Evolutionary conservation across 192 early-diverging fungal genomes (phyloP).

Genomic region (Coemansia sp.): DNA sequence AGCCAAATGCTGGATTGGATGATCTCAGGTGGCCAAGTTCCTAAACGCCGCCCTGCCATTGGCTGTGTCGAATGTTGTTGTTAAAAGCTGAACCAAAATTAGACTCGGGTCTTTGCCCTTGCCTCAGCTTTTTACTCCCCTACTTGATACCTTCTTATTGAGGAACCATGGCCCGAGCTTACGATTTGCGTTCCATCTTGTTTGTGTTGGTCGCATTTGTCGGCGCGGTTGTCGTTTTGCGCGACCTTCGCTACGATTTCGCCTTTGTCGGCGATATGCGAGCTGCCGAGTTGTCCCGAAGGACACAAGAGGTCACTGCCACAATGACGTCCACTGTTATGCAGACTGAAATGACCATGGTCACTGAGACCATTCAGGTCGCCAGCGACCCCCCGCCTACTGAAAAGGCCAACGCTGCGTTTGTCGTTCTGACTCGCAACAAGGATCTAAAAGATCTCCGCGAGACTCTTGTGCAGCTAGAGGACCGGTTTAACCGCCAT

Average conservation of each 20-base stretch:
- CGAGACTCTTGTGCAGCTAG: conserved; percentile 66
- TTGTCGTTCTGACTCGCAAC: conserved; percentile 75
- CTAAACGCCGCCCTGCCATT: conserved; percentile 4
- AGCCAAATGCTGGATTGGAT: background rate
- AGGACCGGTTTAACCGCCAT: conserved; percentile 69
- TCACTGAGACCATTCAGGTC: conserved; percentile 20
- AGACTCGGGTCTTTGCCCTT: background rate
- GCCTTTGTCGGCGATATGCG: conserved; percentile 39
- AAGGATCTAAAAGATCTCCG: conserved; percentile 64
- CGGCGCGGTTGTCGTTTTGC: conserved; percentile 29
- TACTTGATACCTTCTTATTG: background rate
- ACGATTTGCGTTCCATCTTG: conserved; percentile 31
- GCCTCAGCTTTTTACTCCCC: background rate
- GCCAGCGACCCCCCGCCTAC: conserved; percentile 53
- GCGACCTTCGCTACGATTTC: conserved; percentile 47
- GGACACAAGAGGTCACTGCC: conserved; percentile 24
- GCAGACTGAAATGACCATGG: conserved; percentile 14
- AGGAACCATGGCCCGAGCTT: conserved; percentile 16
- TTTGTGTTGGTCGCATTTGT: conserved; percentile 31
- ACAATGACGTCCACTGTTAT: conserved; percentile 21
- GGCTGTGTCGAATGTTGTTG: background rate
- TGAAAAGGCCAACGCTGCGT: conserved; percentile 58
- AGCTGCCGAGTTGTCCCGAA: conserved; percentile 26
- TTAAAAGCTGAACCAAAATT: background rate
- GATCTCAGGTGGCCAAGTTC: conserved; percentile 1